These are phyloP conservation scores for Globisporangium splendens DNA, from an alignment of 352 stramenopile species.

Conservation along the genomic window DNA sequence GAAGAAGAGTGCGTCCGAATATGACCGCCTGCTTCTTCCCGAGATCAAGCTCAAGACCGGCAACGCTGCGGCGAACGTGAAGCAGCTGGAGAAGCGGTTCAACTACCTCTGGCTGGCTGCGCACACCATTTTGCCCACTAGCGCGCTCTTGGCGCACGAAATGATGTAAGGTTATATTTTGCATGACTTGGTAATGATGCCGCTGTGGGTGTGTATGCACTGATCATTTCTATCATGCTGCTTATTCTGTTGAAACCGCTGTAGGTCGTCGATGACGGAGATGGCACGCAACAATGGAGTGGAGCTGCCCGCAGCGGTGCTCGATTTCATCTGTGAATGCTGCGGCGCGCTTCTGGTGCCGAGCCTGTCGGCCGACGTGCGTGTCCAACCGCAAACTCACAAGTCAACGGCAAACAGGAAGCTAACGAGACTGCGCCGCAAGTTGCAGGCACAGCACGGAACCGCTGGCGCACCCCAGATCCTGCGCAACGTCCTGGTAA, in stretches of 20 bases:
- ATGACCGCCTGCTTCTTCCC: constrained; percentile 6
- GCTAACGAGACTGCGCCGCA: constrained; percentile 27
- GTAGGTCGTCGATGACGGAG: constrained; percentile 55
- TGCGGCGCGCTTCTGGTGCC: constrained; percentile 62
- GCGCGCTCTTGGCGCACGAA: constrained; percentile 38
- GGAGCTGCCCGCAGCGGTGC: constrained; percentile 35
- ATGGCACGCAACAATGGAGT: constrained; percentile 28
- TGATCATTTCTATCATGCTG: no score
- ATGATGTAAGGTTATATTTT: constrained; percentile 33
- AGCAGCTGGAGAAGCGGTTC: constrained; percentile 65
- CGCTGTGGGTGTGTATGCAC: background rate
- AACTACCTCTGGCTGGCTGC: constrained; percentile 62
- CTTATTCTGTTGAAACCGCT: background rate
- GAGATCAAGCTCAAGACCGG: constrained; percentile 12
- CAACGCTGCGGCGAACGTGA: constrained; percentile 24
- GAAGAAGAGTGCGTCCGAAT: no score
- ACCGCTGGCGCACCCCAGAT: constrained; percentile 15
- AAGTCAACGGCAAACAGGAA: constrained; percentile 48
- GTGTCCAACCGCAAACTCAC: constrained; percentile 37
- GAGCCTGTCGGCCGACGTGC: constrained; percentile 49
- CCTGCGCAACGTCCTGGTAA: constrained; percentile 37
- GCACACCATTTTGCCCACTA: constrained; percentile 41
- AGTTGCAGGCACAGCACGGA: constrained; percentile 12
- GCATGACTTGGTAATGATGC: background rate
- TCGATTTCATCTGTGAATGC: constrained; percentile 67